Percentiles rank a stretch among this genome's conserved stretches.
Conservation (phyloP, 148 eudicot species). For the Rhododendron ferrugineum region DNA sequence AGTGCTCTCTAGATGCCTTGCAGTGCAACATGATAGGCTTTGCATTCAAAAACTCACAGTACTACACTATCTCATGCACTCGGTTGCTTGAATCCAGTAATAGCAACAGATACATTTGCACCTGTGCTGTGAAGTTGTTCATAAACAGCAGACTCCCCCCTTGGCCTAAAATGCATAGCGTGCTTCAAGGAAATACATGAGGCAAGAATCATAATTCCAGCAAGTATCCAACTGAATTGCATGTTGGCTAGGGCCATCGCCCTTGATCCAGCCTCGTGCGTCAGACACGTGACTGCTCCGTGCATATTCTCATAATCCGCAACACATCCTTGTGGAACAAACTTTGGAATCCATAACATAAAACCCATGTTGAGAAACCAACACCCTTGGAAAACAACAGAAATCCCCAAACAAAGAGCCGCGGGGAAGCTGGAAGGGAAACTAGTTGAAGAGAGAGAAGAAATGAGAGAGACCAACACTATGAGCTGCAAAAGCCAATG, state of each 20-base stretch:
- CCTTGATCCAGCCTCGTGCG: slow-evolving; percentile 50
- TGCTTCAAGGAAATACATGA: slow-evolving; percentile 31
- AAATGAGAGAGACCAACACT: slow-evolving; percentile 47
- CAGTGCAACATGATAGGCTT: background rate
- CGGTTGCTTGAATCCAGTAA: slow-evolving; percentile 26
- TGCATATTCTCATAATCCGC: slow-evolving; percentile 21
- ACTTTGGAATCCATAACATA: slow-evolving; percentile 63
- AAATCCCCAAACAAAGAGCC: slow-evolving; percentile 49
- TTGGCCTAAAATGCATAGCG: slow-evolving; percentile 23
- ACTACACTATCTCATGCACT: background rate
- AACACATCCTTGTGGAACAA: slow-evolving; percentile 61
- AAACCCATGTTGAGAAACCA: slow-evolving; percentile 88
- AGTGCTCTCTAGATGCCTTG: background rate
- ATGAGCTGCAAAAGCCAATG: slow-evolving; percentile 76
- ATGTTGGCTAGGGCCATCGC: slow-evolving; percentile 76
- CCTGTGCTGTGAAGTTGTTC: slow-evolving; percentile 33
- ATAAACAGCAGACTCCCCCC: slow-evolving; percentile 28
- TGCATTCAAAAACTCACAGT: background rate
- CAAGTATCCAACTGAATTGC: slow-evolving; percentile 89
- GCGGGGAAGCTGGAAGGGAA: slow-evolving; percentile 50
- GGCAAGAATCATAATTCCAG: slow-evolving; percentile 49
- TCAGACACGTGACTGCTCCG: slow-evolving; percentile 54
- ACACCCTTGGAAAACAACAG: slow-evolving; percentile 69
- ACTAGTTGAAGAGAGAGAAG: slow-evolving; percentile 33
- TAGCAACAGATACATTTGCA: slow-evolving; percentile 22